Base-by-base conservation (phyloP, 257 asterid species). In the Echites panduratus region DNA sequence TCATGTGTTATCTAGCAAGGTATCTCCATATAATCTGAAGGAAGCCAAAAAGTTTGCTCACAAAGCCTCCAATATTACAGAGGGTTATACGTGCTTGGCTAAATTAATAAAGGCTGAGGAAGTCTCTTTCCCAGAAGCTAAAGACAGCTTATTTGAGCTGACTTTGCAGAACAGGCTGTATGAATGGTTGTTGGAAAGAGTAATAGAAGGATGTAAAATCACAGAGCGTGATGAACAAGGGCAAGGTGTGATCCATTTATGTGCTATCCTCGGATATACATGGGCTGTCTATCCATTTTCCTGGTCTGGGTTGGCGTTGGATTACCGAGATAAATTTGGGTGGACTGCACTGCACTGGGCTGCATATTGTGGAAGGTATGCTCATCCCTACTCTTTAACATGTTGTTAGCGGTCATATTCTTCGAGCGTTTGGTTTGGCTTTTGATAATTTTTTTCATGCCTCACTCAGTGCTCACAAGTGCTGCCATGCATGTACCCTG, bases 291-390 rank as follows among this genome's bases (percentile, higher is more conserved):
- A 84, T 80, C 99, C 89, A 17, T 95, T 79, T 77, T 83, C 92
- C 17, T 89, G 87, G 83, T 85, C 99, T 35, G 97, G 96, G 56
- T 79, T 95, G 77, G 90, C 99, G 5, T 32, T 95, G 84, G 96
- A 95, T 85, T 90, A 89, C 78, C 88, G 99, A 77, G 99, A 95
- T 83, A 92, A 90, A 82, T 77, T 35, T 74, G 98, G 99, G 74
- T 92, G 99, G 99, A 90, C 98, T 10, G 94, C 99, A 69, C 88
- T 95, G 79, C 99, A 95, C 72, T 92, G 96, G 97, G 99, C 99
- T 70, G 99, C 99, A 35, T 86, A 79, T 85, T 82, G 79, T 79
- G 99, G 99, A 84, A 92, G 97, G 99, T 95, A 87, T 10, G 41
- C 24, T 76, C 24, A 22, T 68, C 53, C 43, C 22, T 70, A 43